phyloP scores from a whole-genome alignment of 352 stramenopile genomes.

The Pythium utonaiense region DNA sequence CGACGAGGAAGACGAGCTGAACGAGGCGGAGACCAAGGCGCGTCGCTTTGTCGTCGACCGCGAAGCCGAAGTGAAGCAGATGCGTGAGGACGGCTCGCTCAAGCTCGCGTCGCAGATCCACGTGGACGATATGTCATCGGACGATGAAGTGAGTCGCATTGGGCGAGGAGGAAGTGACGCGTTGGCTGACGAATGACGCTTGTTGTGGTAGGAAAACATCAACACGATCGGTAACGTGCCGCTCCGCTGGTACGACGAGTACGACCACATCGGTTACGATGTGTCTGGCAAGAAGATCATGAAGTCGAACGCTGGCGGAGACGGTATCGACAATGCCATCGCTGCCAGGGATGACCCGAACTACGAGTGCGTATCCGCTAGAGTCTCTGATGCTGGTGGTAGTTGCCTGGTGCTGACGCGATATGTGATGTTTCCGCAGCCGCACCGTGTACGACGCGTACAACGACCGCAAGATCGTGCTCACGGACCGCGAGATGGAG shows the following conservation, averaged over 20 bases:
- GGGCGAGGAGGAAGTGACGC: not conserved
- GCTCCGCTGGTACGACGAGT: conserved; percentile 99
- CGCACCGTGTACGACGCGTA: conserved; percentile 98
- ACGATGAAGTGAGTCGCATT: conserved; percentile 86
- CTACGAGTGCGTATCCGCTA: conserved; percentile 76
- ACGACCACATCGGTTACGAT: conserved; percentile 99
- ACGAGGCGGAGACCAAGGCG: conserved; percentile 81
- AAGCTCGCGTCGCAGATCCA: conserved; percentile 89
- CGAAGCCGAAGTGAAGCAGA: conserved; percentile 75
- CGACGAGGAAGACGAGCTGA: conserved; percentile 66
- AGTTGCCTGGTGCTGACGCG: conserved; percentile 6
- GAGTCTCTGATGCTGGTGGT: not conserved
- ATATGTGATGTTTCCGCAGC: conserved; percentile 25
- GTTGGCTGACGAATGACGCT: not conserved
- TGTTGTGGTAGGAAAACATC: conserved; percentile 58
- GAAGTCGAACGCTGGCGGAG: conserved; percentile 82
- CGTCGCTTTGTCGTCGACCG: conserved; percentile 66
- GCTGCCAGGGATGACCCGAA: conserved; percentile 89
- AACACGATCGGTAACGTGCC: conserved; percentile 99
- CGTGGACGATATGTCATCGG: conserved; percentile 98
- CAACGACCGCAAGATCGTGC: conserved; percentile 96
- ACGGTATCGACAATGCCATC: conserved; percentile 88
- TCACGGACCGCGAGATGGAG: conserved; percentile 96
- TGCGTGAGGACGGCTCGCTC: conserved; percentile 83
- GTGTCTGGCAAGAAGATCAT: conserved; percentile 95